Evolutionary conservation across 1,139 yeast species (phyloP), one percentile per base, ranked within the genome.

Genomic region (Candida dubliniensis): DNA sequence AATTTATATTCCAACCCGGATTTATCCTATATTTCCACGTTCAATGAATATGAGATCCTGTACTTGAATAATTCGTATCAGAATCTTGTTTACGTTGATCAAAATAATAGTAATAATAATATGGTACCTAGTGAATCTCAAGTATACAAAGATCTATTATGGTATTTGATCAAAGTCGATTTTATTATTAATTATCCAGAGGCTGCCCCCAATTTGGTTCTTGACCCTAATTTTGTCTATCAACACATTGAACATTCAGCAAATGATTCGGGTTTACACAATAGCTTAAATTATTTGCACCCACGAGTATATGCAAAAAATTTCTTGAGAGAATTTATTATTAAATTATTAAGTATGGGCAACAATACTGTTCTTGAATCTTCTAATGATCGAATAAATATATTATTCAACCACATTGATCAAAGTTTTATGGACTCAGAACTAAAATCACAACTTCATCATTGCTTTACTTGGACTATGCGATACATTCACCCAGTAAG

Each of bases 161-260:
- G 75, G 74, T 55, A 58, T 34, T 48, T 68, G 18, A 62, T 70
- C 15, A 64, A 62, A 47, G 45, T 59, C 11, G 64, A 67, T 36
- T 58, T 63, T 48, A 31, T 54, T 9, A 47, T 49, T 13, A 47
- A 44, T 11, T 52, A 58, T 46, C 68, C 69, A 3, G 44, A 53
- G 6, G 49, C 45, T 41, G 33, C 27, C 12, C 42, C 50, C 10
- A 29, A 39, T 23, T 42, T 56, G 30, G 46, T 46, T 24, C 34
- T 49, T 34, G 59, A 57, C 36, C 50, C 55, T 37, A 50, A 51
- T 40, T 51, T 47, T 45, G 47, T 48, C 5, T 18, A 18, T 4
- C 47, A 42, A 38, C 47, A 50, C 18, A 48, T 48, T 24, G 47
- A 30, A 18, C 10, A 27, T 14, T 8, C 23, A 24, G 3, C 24